Evolutionary conservation across 495 filamentous ascomycete species (phyloP), one percentile per base, ranked within the genome.

Genomic region (Pyrenula aspistea): DNA sequence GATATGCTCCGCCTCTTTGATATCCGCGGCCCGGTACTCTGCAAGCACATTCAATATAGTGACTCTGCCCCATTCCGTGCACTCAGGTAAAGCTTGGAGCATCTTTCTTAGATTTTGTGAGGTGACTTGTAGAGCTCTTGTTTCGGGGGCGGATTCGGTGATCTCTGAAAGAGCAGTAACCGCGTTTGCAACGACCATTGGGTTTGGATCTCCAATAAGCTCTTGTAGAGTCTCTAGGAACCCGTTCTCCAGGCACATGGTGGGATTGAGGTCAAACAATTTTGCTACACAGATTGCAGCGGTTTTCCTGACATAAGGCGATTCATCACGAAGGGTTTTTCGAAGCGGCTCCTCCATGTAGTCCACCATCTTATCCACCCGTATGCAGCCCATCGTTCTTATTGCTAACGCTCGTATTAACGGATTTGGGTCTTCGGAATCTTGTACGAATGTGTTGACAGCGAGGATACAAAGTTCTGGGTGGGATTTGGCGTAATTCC

Each of bases 401-500:
- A 99, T 95, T 50, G 93, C 93, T 12, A 99, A 77, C 19, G 93
- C 93, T 69, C 94, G 79, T 61, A 99, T 89, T 3, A 99, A 78
- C 1, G 93, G 93, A 67, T 99, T 99, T 54, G 93, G 93, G 68
- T 99, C 93, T 80, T 99, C 93, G 10, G 93, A 91, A 65, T 99
- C 93, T 79, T 99, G 93, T 20, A 97, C 92, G 62, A 99, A 99
- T 22, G 93, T 99, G 69, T 99, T 99, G 61, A 99, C 93, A 61
- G 93, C 93, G 59, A 99, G 83, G 71, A 99, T 99, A 72, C 93
- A 99, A 36, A 99, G 86, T 66, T 99, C 93, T 15, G 93, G 93
- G 70, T 99, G 93, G 53, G 94, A 95, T 80, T 99, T 99, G 63
- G 93, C 93, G 71, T 99, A 99, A 73, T 99, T 99, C 91, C 91